phyloP scores from a whole-genome alignment of 371 early-diverging fungal species.

The Cokeromyces recurvatus region DNA sequence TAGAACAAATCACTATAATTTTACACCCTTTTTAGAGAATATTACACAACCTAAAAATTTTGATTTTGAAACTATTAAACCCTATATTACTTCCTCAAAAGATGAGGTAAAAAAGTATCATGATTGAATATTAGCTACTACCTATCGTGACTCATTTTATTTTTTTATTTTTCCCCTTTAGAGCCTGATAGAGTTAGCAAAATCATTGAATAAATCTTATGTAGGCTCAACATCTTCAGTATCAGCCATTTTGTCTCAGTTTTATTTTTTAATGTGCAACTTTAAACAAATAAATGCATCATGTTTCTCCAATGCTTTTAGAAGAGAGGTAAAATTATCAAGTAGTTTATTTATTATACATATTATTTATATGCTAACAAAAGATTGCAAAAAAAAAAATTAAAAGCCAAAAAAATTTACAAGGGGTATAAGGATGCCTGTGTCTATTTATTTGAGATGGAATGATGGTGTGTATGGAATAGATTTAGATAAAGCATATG shows the following conservation, averaged over 20 bases:
- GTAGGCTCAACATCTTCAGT: slow-evolving; percentile 90
- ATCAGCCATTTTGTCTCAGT: slow-evolving; percentile 69
- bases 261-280: slow-evolving; percentile 73
- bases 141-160: too few species aligned
- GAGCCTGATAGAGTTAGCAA: slow-evolving; percentile 48
- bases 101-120: slow-evolving; percentile 66
- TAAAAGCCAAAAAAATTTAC: slow-evolving; percentile 54
- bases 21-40: slow-evolving; percentile 68
- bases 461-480: slow-evolving; percentile 77
- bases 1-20: slow-evolving; percentile 72
- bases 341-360: neutral
- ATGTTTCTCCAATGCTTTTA: slow-evolving; percentile 42
- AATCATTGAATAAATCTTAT: slow-evolving; percentile 45
- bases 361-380: neutral
- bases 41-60: slow-evolving; percentile 79
- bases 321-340: neutral
- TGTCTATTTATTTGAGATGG: slow-evolving; percentile 58
- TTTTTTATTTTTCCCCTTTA: slow-evolving; percentile 5
- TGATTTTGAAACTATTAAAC: slow-evolving; percentile 71
- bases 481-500: slow-evolving; percentile 79
- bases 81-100: slow-evolving; percentile 75
- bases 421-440: slow-evolving; percentile 52
- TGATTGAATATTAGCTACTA: neutral
- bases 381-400: neutral
- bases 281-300: slow-evolving; percentile 60